A percentile compares a stretch with the other conserved stretches of the same genome.
Evolutionary conservation across 2,329 filamentous ascomycete species (phyloP).

Genomic region (Penicillium sp.): DNA sequence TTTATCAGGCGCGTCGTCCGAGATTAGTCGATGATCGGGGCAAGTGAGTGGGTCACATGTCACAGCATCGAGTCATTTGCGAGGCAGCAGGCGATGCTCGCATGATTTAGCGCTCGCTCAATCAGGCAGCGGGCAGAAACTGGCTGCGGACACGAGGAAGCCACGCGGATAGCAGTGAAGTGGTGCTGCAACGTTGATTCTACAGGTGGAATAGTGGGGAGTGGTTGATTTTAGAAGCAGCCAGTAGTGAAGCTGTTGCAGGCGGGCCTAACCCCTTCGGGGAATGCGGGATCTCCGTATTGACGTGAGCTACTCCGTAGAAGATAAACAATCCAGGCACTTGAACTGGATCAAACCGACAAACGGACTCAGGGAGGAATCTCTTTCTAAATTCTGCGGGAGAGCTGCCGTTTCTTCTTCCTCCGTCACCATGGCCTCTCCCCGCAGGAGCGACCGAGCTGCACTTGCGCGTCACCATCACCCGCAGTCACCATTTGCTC

Average conservation of each 20-base stretch:
- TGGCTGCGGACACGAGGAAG: neutral
- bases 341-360: neutral
- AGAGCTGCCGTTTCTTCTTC: constrained; percentile 10
- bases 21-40: constrained; percentile 10
- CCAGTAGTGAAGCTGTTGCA: constrained; percentile 2
- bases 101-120: constrained; percentile 10
- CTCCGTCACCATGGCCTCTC: constrained; percentile 36
- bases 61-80: constrained; percentile 14
- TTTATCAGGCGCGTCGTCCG: constrained; percentile 10
- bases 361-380: neutral
- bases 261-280: constrained; percentile 20
- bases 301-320: constrained; percentile 8
- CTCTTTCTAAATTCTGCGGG: neutral
- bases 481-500: constrained; percentile 37
- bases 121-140: neutral
- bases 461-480: constrained; percentile 35
- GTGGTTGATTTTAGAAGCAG: neutral
- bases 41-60: constrained; percentile 23
- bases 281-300: constrained; percentile 24
- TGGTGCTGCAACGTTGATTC: neutral
- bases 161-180: neutral
- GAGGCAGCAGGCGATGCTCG: constrained; percentile 7
- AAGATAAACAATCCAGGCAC: neutral
- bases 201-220: constrained; percentile 1
- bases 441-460: constrained; percentile 31